Evolutionary conservation across 306 rosid genomes (phyloP), one percentile per base, ranked within the genome.

Genomic region (Cicer judaicum): DNA sequence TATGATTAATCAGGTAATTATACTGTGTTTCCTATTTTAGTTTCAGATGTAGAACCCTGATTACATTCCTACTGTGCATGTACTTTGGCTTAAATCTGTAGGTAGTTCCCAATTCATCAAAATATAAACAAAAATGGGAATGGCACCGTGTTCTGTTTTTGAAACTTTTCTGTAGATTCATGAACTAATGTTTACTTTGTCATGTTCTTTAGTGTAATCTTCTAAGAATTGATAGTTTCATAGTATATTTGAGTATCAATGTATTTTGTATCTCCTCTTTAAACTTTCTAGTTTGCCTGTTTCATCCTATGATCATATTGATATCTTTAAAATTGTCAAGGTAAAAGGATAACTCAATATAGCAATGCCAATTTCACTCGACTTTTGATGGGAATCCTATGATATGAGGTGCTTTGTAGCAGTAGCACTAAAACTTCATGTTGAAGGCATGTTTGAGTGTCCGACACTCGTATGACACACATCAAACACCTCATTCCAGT

Each of bases 101-200:
- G 59, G 43, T 52, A 62, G 36, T 42, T 63, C 68, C 72, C 10
- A 66, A 57, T 36, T 53, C 24, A 56, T 78, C 38, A 65, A 56
- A 43, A 44, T 59, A 16, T 1, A 14, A 55, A 34, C 15, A 64
- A 8, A 47, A 38, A 5, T 9, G 36, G 46, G 34, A 64, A 50
- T 47, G 11, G 13, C 53, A 10, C 53, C 1, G 50, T 52, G 60
- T 49, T 68, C 29, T 48, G 54, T 14, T 24, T 34, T 29, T 7
- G 3, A 14, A 48, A 0, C 7, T 13, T 54, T 16, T 16, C 19
- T 15, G 18, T 13, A 56, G 54, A 7, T 12, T 41, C 21, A 11
- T 71, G 65, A 41, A 54, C 53, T 55, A 41, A 9, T 39, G 50
- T 24, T 24, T 2, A 24, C 4, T 24, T 3, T 24, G 42, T 70